Evolutionary conservation across 73 alveolate genomes (phyloP).

Genomic region (Stentor coeruleus): DNA sequence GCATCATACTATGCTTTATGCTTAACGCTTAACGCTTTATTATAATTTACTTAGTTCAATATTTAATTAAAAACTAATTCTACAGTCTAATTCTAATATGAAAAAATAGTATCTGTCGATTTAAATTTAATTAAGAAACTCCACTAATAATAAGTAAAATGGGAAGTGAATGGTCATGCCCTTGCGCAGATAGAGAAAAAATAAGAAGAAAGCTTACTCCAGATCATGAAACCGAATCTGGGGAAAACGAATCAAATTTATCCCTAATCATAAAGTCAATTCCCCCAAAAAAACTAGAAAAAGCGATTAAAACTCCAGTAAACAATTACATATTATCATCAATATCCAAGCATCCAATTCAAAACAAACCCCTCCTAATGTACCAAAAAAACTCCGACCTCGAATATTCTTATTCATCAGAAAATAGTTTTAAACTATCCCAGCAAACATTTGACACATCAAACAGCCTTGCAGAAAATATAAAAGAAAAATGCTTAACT

Average conservation of each 20-base stretch:
- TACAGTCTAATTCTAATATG: too few species aligned
- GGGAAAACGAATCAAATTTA: too few species aligned
- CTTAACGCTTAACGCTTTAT: too few species aligned
- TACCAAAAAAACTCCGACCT: not conserved
- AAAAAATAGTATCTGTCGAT: too few species aligned
- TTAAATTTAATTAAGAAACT: too few species aligned
- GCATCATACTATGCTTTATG: too few species aligned
- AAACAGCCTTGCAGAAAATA: not conserved
- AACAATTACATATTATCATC: not conserved
- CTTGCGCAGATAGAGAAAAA: not conserved
- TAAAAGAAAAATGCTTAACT: not conserved
- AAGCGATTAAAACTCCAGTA: not conserved
- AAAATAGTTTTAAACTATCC: too few species aligned
- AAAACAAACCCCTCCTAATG: not conserved
- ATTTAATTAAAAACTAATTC: too few species aligned
- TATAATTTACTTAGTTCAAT: too few species aligned
- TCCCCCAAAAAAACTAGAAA: too few species aligned
- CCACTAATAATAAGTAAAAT: too few species aligned
- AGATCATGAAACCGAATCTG: not conserved
- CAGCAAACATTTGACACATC: not conserved
- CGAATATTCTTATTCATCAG: not conserved
- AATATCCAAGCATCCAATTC: not conserved
- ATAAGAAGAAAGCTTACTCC: not conserved
- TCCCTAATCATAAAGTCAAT: too few species aligned
- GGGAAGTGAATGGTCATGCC: not conserved